Base-by-base conservation (phyloP, 2,329 filamentous ascomycete species). In the Scedosporium boydii region DNA sequence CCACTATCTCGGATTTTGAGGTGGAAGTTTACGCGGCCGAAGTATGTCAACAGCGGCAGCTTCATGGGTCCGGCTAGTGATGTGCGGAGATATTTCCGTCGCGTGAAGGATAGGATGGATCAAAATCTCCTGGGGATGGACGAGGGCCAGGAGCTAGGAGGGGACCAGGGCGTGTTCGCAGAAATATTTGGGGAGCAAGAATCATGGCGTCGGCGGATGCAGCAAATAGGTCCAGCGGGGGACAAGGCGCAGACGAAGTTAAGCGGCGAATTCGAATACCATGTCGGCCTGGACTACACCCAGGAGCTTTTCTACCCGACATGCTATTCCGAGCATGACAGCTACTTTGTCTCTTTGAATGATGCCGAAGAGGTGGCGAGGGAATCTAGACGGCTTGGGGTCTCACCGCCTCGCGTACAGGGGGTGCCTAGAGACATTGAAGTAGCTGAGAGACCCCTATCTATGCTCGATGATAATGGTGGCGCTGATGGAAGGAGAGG, bases 141-240 rank as follows among this genome's bases (percentile, higher is more conserved):
- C 6, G 9, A n/a, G 0, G 61, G 59, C 2, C 56, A 62, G 4
- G 58, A 66, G 6, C 64, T 73, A 1, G 66, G 64, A 10, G 70
- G 71, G 18, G 71, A 73, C 38, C 71, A 73, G 58, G 70, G 70
- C 10, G 65, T 73, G 14, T 69, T 72, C 23, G 70, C 67, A n/a
- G 68, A 72, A 57, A 65, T 73, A 0, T 70, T 72, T 56, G 70
- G 70, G 2, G 70, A 72, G 53, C 68, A 69, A 59, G 67, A 68
- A 59, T 62, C 66, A 14, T 68, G 63, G 62, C 65, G 72, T 85
- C 67, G 79, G 81, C 16, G 18, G 44, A 21, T n/a, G 44, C 44
- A 48, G 44, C 6, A 48, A 48, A 38, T 38, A 4, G 14, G 14
- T 21, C 2, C 16, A 7, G n/a, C n/a, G 18, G n/a, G 18, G 9